Evolutionary conservation across 2,329 filamentous ascomycete species (phyloP).

Genomic region (Aspergillus sp.): DNA sequence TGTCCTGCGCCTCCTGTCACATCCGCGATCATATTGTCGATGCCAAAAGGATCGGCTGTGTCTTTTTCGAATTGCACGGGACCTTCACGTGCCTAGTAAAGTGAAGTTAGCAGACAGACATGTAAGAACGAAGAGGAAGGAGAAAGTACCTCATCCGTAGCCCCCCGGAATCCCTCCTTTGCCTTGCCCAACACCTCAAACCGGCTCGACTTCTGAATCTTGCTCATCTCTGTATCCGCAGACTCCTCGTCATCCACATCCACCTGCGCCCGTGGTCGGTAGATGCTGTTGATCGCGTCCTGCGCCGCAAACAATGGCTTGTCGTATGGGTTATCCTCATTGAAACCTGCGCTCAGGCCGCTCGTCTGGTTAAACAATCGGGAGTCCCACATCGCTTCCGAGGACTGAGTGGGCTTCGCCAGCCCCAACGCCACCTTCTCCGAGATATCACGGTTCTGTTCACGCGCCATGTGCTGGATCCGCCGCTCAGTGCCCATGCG

Average conservation of each 20-base stretch:
- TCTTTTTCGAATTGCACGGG: slow-evolving; percentile 97
- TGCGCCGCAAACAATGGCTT: slow-evolving; percentile 95
- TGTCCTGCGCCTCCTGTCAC: slow-evolving; percentile 51
- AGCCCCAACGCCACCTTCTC: slow-evolving; percentile 93
- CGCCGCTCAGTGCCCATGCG: slow-evolving; percentile 91
- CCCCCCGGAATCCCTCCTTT: slow-evolving; percentile 80
- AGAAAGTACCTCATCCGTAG: slow-evolving; percentile 48
- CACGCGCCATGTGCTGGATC: slow-evolving; percentile 85
- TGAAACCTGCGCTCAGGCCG: slow-evolving; percentile 86
- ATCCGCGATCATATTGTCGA: slow-evolving; percentile 87
- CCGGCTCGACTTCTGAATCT: slow-evolving; percentile 75
- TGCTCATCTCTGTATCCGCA: slow-evolving; percentile 75
- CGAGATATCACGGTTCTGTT: slow-evolving; percentile 93
- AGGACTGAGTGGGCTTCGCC: slow-evolving; percentile 86
- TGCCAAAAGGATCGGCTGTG: slow-evolving; percentile 77
- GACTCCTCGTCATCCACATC: slow-evolving; percentile 71
- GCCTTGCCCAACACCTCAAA: slow-evolving; percentile 85
- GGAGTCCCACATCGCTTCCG: slow-evolving; percentile 95
- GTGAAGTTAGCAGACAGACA: not conserved
- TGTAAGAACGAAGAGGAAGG: not conserved
- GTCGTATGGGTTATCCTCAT: slow-evolving; percentile 96
- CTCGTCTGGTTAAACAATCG: slow-evolving; percentile 89
- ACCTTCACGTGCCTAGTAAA: slow-evolving; percentile 63
- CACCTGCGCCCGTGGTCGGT: slow-evolving; percentile 67
- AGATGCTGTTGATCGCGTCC: slow-evolving; percentile 90